phyloP scores from a whole-genome alignment of 2,329 filamentous ascomycete genomes.

The Tolypocladium tundrense region DNA sequence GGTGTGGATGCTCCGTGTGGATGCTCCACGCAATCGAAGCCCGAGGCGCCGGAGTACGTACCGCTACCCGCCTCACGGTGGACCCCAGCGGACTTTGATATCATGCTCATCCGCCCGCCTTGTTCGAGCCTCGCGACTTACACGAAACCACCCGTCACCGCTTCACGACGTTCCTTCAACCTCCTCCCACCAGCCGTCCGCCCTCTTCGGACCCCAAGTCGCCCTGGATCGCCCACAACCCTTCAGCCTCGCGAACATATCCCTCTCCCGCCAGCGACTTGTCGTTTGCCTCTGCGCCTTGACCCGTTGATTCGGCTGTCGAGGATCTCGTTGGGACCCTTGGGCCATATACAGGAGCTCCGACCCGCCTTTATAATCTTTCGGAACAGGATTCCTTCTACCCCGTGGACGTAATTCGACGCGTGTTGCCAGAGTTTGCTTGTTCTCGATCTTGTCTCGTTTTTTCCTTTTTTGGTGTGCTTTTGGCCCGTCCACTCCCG shows the following conservation, averaged over 20 bases:
- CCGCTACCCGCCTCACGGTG: conserved; percentile 1
- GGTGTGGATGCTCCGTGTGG: conserved; percentile 25
- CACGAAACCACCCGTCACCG: conserved; percentile 12
- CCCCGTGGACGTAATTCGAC: background rate
- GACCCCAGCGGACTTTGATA: conserved; percentile 7
- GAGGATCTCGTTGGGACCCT: conserved; percentile 14
- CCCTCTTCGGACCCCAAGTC: background rate
- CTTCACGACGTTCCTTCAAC: conserved; percentile 29
- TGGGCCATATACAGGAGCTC: background rate
- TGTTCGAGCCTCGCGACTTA: conserved; percentile 6
- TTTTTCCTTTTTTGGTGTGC: background rate
- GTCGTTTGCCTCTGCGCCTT: conserved; percentile 13
- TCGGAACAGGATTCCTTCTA: conserved; percentile 1
- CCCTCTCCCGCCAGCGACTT: conserved; percentile 2
- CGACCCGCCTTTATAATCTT: background rate
- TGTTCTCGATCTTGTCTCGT: conserved; percentile 1
- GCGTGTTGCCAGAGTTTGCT: conserved; percentile 7
- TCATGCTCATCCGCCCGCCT: conserved; percentile 16
- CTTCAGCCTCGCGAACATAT: conserved; percentile 1
- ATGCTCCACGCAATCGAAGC: conserved; percentile 26
- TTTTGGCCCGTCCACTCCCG: conserved; percentile 8
- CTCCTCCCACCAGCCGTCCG: background rate
- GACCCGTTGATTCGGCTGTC: conserved; percentile 43
- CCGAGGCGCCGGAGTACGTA: conserved; percentile 6
- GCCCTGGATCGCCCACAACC: conserved; percentile 3